Evolutionary conservation across 352 stramenopile species (phyloP), one percentile per base, ranked within the genome.

Genomic region (Pythium oligandrum): DNA sequence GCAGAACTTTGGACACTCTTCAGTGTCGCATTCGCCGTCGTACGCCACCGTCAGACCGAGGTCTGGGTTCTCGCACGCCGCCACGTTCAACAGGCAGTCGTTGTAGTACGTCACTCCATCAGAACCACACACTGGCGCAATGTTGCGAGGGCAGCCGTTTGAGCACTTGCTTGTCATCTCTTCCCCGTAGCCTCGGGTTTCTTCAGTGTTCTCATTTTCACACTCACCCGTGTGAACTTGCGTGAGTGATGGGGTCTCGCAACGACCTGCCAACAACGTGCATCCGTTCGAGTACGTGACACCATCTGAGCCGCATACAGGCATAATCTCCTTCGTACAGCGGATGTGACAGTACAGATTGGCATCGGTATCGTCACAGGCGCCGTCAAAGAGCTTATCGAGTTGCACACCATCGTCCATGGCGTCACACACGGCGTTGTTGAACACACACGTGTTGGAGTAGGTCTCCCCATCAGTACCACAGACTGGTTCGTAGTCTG

Each of bases 241-340:
- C 7, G 6, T 40, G 8, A 53, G 47, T 35, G 11, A 9, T 9
- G 26, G 4, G 9, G 40, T 53, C 5, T 9, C 10, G 40, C 49
- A 55, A 1, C 34, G 39, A 3, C 38, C 37, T 17, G 4, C 49
- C 6, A 12, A 39, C 8, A 47, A 11, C n/a, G 9, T 26, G 33
- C 49, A 55, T 17, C 26, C 5, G 39, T 47, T 55, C 3, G 37
- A 30, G 39, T 55, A 55, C 12, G 49, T 55, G 26, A 33, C 31
- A 39, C 39, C 39, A 39, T 55, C 39, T 26, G 44, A 50, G 17
- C 44, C 44, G 26, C 44, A 50, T 32, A 50, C 44, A 35, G 44
- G 47, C 47, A 12, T 53, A 35, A 26, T 26, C 12, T 31, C 37
- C 33, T 8, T 33, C 6, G 32, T 8, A n/a, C 45, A 50, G 2